These are phyloP conservation scores for Sporodiniella umbellata DNA, from an alignment of 371 early-diverging fungal genomes.

Conservation along the genomic window DNA sequence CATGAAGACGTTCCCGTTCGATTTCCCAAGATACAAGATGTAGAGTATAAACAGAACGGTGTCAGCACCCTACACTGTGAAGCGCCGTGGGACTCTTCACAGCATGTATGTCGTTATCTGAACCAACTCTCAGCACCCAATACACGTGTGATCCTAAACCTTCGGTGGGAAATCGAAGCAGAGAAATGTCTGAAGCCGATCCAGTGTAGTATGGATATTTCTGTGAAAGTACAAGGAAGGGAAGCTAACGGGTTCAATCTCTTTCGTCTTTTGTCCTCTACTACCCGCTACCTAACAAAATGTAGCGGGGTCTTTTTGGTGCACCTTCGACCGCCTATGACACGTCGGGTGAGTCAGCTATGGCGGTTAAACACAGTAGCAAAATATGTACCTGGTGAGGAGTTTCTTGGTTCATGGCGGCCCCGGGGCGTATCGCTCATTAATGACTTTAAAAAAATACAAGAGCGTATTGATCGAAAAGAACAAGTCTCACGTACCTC, in stretches of 20 bases:
- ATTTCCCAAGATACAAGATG: constrained; percentile 37
- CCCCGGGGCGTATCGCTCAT: constrained; percentile 74
- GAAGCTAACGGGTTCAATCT: constrained; percentile 43
- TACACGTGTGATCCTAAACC: constrained; percentile 55
- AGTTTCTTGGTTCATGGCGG: constrained; percentile 68
- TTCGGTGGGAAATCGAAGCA: constrained; percentile 61
- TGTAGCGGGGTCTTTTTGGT: constrained; percentile 55
- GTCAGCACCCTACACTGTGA: constrained; percentile 58
- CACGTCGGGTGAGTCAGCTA: constrained; percentile 55
- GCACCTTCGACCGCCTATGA: constrained; percentile 57
- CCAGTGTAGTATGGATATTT: constrained; percentile 61
- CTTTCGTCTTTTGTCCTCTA: constrained; percentile 35
- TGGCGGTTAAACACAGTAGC: constrained; percentile 74
- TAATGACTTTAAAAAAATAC: constrained; percentile 50
- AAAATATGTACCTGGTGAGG: constrained; percentile 81
- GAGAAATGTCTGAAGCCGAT: constrained; percentile 58
- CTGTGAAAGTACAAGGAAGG: constrained; percentile 55
- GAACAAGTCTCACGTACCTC: constrained; percentile 31
- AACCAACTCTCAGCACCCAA: constrained; percentile 64
- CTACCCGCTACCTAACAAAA: constrained; percentile 34
- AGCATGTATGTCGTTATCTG: constrained; percentile 73
- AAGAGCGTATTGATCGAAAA: constrained; percentile 35
- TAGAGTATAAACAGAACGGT: constrained; percentile 57
- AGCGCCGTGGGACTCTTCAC: constrained; percentile 84
- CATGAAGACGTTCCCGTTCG: constrained; percentile 49